Percentiles rank a stretch among this genome's conserved stretches.
phyloP scores from a whole-genome alignment of 1,284 basidiomycete genomes.

The Phellinidium pouzarii region DNA sequence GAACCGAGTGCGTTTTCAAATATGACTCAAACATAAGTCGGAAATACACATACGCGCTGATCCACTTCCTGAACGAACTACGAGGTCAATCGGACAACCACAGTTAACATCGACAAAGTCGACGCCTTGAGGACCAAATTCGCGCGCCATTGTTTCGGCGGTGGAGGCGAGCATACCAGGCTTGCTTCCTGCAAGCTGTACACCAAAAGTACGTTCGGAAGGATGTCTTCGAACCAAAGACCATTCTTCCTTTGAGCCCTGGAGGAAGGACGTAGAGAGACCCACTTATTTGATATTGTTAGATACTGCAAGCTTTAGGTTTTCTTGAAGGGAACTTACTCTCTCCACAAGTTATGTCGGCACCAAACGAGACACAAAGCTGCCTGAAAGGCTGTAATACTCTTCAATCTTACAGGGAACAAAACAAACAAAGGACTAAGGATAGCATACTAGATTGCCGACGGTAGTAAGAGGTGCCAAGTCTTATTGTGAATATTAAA shows the following conservation, averaged over 20 bases:
- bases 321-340: slow-evolving; percentile 40
- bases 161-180: slow-evolving; percentile 72
- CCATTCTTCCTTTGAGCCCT: slow-evolving; percentile 87
- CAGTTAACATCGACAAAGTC: slow-evolving; percentile 96
- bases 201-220: slow-evolving; percentile 84
- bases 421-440: not conserved
- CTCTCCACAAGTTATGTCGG: slow-evolving; percentile 94
- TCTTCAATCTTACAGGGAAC: not conserved
- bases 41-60: slow-evolving; percentile 60
- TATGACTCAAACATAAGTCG: not conserved
- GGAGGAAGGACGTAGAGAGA: slow-evolving; percentile 73
- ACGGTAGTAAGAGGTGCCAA: slow-evolving; percentile 94
- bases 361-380: slow-evolving; percentile 80
- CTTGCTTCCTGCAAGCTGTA: slow-evolving; percentile 81
- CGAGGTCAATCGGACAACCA: slow-evolving; percentile 95
- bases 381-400: slow-evolving; percentile 79
- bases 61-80: slow-evolving; percentile 88
- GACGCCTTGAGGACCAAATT: slow-evolving; percentile 52
- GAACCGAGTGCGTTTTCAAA: slow-evolving; percentile 17
- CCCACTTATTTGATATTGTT: slow-evolving; percentile 49
- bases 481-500: slow-evolving; percentile 39
- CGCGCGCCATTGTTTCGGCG: slow-evolving; percentile 77
- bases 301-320: slow-evolving; percentile 11
- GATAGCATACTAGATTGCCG: slow-evolving; percentile 73
- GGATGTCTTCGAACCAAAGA: slow-evolving; percentile 84